Conservation (phyloP, 129 eudicot genomes). For the Lonicera japonica region DNA sequence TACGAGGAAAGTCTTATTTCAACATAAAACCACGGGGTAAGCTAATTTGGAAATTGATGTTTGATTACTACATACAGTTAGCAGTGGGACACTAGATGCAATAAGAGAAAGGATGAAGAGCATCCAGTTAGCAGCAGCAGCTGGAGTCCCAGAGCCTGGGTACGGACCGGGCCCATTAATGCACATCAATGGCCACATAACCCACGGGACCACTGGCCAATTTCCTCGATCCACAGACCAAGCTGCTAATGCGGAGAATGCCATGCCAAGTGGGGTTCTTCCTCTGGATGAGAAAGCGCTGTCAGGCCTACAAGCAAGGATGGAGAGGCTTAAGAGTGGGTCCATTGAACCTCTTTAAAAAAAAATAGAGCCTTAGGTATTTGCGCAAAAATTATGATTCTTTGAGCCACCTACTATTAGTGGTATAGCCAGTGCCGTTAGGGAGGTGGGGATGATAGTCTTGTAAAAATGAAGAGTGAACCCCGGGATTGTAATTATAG, state of each 20-base stretch:
- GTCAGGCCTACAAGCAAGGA: conserved; percentile 95
- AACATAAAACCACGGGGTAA: too few species aligned
- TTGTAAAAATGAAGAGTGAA: too few species aligned
- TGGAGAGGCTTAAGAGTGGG: conserved; percentile 96
- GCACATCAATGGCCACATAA: conserved; percentile 46
- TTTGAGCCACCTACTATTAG: too few species aligned
- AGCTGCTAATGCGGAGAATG: conserved; percentile 20
- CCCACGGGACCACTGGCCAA: not conserved
- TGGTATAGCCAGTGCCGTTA: too few species aligned
- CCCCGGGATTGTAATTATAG: too few species aligned
- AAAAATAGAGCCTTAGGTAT: not conserved
- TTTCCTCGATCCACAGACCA: too few species aligned
- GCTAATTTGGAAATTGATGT: too few species aligned
- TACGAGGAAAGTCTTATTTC: too few species aligned
- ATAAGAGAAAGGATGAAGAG: conserved; percentile 96
- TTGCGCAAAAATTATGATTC: too few species aligned
- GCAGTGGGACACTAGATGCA: conserved; percentile 74
- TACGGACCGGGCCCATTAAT: conserved; percentile 31
- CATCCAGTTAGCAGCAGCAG: conserved; percentile 68
- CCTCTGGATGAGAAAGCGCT: conserved; percentile 98
- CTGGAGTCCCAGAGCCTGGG: conserved; percentile 58
- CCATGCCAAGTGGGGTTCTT: conserved; percentile 52
- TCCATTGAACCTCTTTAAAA: conserved; percentile 63
- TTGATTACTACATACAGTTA: conserved; percentile 35
- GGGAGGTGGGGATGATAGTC: too few species aligned